These are phyloP conservation scores for Mycocentrospora acerina DNA, from an alignment of 2,329 filamentous ascomycete species.

Conservation along the genomic window DNA sequence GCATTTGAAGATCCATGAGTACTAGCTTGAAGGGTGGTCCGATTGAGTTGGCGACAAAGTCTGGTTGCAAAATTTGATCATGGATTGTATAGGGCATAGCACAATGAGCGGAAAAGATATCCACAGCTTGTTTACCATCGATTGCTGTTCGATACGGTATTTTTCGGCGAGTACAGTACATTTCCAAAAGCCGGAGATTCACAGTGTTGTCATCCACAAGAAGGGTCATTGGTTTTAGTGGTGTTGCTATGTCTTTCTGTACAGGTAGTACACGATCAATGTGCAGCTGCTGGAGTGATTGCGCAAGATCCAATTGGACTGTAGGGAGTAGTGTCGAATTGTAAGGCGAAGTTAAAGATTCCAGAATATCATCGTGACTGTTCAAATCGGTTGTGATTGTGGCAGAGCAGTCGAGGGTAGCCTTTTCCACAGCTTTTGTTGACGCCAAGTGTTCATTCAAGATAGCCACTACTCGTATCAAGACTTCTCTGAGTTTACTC, in stretches of 20 bases:
- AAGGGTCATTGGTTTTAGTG: slow-evolving; percentile 30
- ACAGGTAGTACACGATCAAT: background rate
- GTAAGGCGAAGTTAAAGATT: no score
- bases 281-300: background rate
- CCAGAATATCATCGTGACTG: no score
- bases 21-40: slow-evolving; percentile 33
- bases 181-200: slow-evolving; percentile 49
- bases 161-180: slow-evolving; percentile 50
- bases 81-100: background rate
- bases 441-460: slow-evolving; percentile 8
- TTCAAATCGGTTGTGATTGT: background rate
- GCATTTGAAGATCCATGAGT: slow-evolving; percentile 48
- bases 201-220: slow-evolving; percentile 51
- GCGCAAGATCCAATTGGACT: background rate
- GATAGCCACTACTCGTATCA: slow-evolving; percentile 15
- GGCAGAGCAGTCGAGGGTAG: background rate
- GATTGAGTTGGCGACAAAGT: background rate
- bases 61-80: slow-evolving; percentile 8
- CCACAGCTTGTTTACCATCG: slow-evolving; percentile 46
- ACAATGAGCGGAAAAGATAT: slow-evolving; percentile 24
- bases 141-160: slow-evolving; percentile 41
- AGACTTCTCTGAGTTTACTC: slow-evolving; percentile 13
- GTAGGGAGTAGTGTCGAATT: no score
- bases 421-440: background rate
- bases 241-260: background rate